A percentile compares a stretch with the other conserved stretches of the same genome.
These are phyloP conservation scores for Pseudocercospora crystallina DNA, from an alignment of 2,329 filamentous ascomycete genomes.

Conservation along the genomic window DNA sequence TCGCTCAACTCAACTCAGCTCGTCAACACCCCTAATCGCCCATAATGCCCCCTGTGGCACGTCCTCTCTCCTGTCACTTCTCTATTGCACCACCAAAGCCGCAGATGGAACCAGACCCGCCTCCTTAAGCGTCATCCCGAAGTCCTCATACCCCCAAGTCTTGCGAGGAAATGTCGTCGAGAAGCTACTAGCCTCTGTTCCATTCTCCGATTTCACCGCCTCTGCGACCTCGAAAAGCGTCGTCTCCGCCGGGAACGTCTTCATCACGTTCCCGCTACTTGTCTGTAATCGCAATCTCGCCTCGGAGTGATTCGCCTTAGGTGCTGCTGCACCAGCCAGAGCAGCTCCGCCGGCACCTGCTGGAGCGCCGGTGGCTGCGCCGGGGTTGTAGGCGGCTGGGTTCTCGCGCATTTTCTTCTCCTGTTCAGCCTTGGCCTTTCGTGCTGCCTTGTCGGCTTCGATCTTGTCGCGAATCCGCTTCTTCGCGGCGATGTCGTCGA, in stretches of 20 bases:
- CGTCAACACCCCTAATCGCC: no score
- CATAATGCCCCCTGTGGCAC: no score
- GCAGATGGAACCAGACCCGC: constrained; percentile 86
- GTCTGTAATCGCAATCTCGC: constrained; percentile 81
- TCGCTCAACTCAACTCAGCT: no score
- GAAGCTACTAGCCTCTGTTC: constrained; percentile 71
- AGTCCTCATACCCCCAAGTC: constrained; percentile 68
- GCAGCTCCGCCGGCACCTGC: constrained; percentile 34
- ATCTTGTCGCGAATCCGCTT: constrained; percentile 90
- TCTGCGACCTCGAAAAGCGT: constrained; percentile 91
- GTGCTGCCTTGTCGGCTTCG: constrained; percentile 88
- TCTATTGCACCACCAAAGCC: constrained; percentile 54
- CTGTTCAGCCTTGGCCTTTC: constrained; percentile 78
- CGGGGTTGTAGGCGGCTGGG: constrained; percentile 53
- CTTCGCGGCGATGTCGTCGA: constrained; percentile 80
- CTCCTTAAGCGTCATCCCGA: constrained; percentile 89
- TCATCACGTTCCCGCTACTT: constrained; percentile 71
- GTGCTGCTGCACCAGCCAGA: constrained; percentile 35
- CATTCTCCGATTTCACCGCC: constrained; percentile 69
- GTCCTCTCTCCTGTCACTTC: no score
- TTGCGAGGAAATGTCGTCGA: constrained; percentile 85
- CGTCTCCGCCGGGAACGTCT: constrained; percentile 84
- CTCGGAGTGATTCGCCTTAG: constrained; percentile 73
- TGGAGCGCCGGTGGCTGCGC: constrained; percentile 47
- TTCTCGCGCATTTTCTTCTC: constrained; percentile 86